Percentiles rank a stretch among this genome's conserved stretches.
Conservation (phyloP, 2,329 filamentous ascomycete genomes). For the Cercospora beticola region DNA sequence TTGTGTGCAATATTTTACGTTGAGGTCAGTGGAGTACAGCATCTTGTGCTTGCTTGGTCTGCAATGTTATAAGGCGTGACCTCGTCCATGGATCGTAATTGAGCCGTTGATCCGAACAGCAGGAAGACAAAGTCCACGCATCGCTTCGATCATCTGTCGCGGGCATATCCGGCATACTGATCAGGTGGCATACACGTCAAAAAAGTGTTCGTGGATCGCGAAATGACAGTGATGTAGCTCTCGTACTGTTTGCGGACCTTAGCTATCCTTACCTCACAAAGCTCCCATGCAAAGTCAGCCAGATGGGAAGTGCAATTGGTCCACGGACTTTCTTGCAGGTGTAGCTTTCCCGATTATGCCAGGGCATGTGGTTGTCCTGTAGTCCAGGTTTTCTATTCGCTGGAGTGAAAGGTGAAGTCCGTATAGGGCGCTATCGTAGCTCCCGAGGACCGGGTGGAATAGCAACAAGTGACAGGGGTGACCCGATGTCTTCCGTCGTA, state of each 20-base stretch:
- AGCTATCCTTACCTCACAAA: neutral
- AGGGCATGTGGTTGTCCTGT: neutral
- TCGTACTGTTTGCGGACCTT: neutral
- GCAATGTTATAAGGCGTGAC: neutral
- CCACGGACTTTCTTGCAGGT: neutral
- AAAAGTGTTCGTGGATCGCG: neutral
- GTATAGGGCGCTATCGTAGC: neutral
- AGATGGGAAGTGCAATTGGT: neutral
- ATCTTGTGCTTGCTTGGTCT: neutral
- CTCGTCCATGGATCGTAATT: neutral
- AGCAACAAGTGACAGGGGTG: neutral
- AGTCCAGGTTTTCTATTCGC: neutral
- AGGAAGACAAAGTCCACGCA: neutral
- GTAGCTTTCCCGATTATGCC: neutral
- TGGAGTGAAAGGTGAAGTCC: neutral
- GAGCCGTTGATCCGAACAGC: neutral
- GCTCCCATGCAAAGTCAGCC: conserved; percentile 1
- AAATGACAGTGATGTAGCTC: neutral
- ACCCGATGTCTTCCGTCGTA: neutral
- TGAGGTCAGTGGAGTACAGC: neutral
- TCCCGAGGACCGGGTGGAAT: neutral
- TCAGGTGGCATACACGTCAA: neutral
- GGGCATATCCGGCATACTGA: neutral
- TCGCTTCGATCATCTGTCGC: neutral
- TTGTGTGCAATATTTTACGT: neutral